Percentiles rank a stretch among this genome's conserved stretches.
Conservation (phyloP, 139 green algal species). For the Picochlorum sp. region DNA sequence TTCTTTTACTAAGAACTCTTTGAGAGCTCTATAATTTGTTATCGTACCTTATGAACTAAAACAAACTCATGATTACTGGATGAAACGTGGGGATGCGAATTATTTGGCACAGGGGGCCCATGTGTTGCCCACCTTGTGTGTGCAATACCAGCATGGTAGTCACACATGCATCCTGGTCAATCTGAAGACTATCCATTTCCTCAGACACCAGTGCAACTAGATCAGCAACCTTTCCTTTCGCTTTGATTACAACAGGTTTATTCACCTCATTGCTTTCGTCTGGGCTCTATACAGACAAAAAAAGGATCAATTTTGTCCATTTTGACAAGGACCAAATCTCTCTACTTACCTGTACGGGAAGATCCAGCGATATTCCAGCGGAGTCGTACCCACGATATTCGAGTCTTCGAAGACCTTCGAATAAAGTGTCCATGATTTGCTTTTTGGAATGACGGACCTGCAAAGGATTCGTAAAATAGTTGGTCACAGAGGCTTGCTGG, state of each 20-base stretch:
- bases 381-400: slow-evolving; percentile 99
- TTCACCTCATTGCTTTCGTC: too few species aligned
- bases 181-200: slow-evolving; percentile 3
- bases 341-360: not conserved
- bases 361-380: slow-evolving; percentile 79
- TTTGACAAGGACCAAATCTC: not conserved
- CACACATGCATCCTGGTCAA: slow-evolving; percentile 15
- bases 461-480: not conserved
- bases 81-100: slow-evolving; percentile 85
- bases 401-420: slow-evolving; percentile 81
- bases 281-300: too few species aligned
- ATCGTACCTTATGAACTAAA: slow-evolving; percentile 99
- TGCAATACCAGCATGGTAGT: slow-evolving; percentile 76
- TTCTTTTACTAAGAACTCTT: slow-evolving; percentile 80
- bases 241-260: slow-evolving; percentile 67
- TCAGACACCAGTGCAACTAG: slow-evolving; percentile 42
- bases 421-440: slow-evolving; percentile 75
- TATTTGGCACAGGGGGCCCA: slow-evolving; percentile 70
- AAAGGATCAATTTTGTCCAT: not conserved
- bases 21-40: slow-evolving; percentile 92
- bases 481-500: not conserved
- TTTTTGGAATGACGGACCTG: slow-evolving; percentile 45
- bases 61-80: slow-evolving; percentile 70
- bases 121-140: slow-evolving; percentile 99
- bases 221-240: slow-evolving; percentile 83